Evolutionary conservation across 805 yeast species (phyloP), one percentile per base, ranked within the genome.

Genomic region (Zygoascus flipseniorum): DNA sequence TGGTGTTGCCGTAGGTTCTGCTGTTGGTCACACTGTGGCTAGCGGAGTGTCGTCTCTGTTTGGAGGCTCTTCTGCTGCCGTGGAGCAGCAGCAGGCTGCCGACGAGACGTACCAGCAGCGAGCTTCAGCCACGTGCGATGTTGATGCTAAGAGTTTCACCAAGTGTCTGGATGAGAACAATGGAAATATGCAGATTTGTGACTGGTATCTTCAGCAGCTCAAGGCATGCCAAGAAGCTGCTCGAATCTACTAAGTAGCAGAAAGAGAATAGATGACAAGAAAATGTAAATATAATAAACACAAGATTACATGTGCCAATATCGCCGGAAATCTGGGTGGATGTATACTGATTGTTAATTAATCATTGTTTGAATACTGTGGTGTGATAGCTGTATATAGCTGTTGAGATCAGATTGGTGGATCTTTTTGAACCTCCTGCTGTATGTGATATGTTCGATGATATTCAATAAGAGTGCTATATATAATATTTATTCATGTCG

Each of bases 1-100:
- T 49, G 99, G 99, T 83, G 99, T 93, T 46, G 99, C 98, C 52
- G 97, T 93, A 54, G 99, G 99, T 65, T 88, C 97, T 51, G 85
- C 98, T 57, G 83, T 92, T 52, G 99, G 99, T 58, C 99, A 93
- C 78, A 89, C 97, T 43, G 62, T 92, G 55, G 97, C 97, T 74
- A 95, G 95, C 58, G 98, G 98, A 65, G 75, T 93, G 63, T 83
- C 96, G 50, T 78, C 88, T 50, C 72, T 93, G 79, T 92, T 92
- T 65, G 89, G 95, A 52, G 95, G 96, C 53, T 79, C 87, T 41
- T 75, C 83, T 31, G 70, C 82, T 31, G 75, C 77, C n/a, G 79
- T 74, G 31, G 79, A 73, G 46, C 72, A 65, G 52, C 63, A 58
- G 54, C 54, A 56, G 47, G 62, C 59, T 51, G 32, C 14, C 31